Conservation (phyloP, 148 eudicot genomes). For the Rhododendron vialii region DNA sequence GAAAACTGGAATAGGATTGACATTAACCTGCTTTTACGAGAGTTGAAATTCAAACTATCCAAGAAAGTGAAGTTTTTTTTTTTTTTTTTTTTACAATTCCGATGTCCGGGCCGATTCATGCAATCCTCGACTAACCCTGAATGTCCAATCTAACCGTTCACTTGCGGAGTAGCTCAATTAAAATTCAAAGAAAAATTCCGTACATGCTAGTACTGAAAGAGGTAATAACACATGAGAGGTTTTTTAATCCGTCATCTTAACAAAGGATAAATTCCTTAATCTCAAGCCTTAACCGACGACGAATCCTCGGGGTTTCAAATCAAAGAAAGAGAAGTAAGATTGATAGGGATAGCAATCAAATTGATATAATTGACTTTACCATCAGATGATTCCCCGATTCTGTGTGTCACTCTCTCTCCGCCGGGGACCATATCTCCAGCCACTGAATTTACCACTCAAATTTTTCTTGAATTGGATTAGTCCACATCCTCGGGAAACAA, state of each 20-base stretch:
- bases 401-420: background rate
- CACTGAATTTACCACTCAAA: background rate
- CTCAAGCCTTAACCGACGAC: no score
- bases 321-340: background rate
- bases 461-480: background rate
- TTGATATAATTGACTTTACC: background rate
- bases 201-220: no score
- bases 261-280: no score
- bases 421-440: background rate
- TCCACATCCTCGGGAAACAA: background rate
- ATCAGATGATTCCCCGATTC: background rate
- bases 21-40: background rate
- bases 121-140: no score
- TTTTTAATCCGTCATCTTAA: no score
- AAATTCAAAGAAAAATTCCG: no score
- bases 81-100: no score
- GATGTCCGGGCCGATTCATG: no score
- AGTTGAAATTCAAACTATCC: background rate
- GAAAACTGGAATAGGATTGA: background rate
- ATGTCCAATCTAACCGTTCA: no score
- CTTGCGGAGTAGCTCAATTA: no score
- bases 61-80: background rate
- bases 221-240: no score
- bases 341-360: background rate
- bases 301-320: background rate